Evolutionary conservation across 495 filamentous ascomycete species (phyloP).

Genomic region (Lophium mytilinum): DNA sequence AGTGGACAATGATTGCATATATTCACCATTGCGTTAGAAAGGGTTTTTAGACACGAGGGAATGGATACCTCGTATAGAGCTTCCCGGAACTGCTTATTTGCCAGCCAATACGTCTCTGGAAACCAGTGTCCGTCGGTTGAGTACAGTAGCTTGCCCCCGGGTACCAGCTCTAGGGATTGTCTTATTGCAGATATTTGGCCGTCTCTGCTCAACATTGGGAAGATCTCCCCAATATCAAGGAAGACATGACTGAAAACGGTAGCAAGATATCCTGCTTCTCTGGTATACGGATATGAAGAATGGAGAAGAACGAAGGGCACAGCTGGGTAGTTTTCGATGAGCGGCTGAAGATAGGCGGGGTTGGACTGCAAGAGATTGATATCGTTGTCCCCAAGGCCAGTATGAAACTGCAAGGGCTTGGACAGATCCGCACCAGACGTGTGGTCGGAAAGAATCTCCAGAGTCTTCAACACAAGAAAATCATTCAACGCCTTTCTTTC

Average conservation of each 20-base stretch:
- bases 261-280: conserved; percentile 75
- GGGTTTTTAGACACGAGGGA: background rate
- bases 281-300: conserved; percentile 76
- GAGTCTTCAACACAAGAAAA: conserved; percentile 48
- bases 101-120: conserved; percentile 75
- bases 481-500: conserved; percentile 57
- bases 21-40: background rate
- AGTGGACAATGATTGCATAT: background rate
- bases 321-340: conserved; percentile 60
- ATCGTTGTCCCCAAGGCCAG: conserved; percentile 79
- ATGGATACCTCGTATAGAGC: conserved; percentile 53
- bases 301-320: conserved; percentile 77
- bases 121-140: conserved; percentile 80
- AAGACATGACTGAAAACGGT: conserved; percentile 75
- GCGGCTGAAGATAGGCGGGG: conserved; percentile 65
- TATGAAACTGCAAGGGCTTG: conserved; percentile 84
- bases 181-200: conserved; percentile 68
- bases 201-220: conserved; percentile 71
- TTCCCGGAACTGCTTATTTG: conserved; percentile 69
- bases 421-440: conserved; percentile 15
- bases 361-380: conserved; percentile 62
- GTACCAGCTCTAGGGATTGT: conserved; percentile 68
- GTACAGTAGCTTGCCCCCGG: conserved; percentile 71
- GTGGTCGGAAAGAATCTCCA: conserved; percentile 40
- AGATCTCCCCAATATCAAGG: conserved; percentile 79